A percentile compares a stretch with the other conserved stretches of the same genome.
Evolutionary conservation across 371 early-diverging fungal species (phyloP).

Genomic region (Lichtheimia hyalospora): DNA sequence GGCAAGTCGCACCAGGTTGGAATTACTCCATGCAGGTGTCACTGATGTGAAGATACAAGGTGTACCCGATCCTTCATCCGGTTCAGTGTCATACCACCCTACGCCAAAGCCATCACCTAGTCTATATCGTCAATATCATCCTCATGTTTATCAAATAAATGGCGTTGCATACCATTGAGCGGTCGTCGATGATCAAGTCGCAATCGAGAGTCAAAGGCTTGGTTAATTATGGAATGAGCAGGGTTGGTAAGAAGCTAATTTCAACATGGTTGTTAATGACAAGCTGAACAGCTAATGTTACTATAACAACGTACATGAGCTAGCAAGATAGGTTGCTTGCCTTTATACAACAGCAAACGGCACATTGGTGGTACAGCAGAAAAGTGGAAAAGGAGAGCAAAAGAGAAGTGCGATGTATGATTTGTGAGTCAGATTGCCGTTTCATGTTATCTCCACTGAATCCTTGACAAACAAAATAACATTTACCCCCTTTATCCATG

Average conservation of each 20-base stretch:
- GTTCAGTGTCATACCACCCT: conserved; percentile 73
- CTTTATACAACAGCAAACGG: conserved; percentile 74
- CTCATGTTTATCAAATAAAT: not conserved
- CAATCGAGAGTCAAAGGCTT: conserved; percentile 73
- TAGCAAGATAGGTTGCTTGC: conserved; percentile 72
- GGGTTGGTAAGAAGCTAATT: conserved; percentile 66
- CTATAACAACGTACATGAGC: conserved; percentile 53
- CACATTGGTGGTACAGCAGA: conserved; percentile 54
- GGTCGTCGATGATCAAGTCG: conserved; percentile 65
- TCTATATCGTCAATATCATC: not conserved
- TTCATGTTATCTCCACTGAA: too few relatives aligned
- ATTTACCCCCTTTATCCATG: too few relatives aligned
- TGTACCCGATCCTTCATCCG: conserved; percentile 35
- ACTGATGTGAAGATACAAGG: conserved; percentile 88
- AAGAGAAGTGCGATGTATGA: not conserved
- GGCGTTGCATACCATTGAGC: conserved; percentile 63
- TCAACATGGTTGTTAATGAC: not conserved
- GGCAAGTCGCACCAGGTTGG: conserved; percentile 75
- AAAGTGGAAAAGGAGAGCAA: not conserved
- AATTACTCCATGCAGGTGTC: conserved; percentile 88
- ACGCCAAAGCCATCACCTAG: conserved; percentile 87
- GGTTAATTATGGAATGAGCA: conserved; percentile 84
- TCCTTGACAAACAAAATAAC: too few relatives aligned
- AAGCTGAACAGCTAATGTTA: not conserved
- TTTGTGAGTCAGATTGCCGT: not conserved